These are phyloP conservation scores for Rhodamnia rubescens DNA, from an alignment of 345 rosid species.

Conservation along the genomic window DNA sequence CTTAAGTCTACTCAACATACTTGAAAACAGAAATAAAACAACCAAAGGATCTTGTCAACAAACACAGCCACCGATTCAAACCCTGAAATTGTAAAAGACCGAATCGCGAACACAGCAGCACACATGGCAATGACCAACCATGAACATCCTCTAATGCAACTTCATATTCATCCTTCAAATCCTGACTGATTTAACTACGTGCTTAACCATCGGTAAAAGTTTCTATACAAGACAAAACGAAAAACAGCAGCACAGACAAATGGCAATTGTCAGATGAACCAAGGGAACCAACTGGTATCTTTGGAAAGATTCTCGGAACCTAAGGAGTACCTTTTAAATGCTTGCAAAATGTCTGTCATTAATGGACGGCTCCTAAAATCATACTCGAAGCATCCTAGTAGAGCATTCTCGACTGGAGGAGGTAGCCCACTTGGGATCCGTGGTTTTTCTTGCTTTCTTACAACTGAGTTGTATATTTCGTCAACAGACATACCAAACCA, in stretches of 20 bases:
- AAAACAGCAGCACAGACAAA: not conserved
- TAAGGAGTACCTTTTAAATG: constrained; percentile 46
- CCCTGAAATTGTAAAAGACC: not conserved
- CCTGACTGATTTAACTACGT: not conserved
- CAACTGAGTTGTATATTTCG: constrained; percentile 62
- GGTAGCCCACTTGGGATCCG: constrained; percentile 66
- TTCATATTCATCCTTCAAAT: not conserved
- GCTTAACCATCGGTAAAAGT: not conserved
- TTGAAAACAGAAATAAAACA: not conserved
- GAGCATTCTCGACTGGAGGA: constrained; percentile 53
- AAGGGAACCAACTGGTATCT: not conserved
- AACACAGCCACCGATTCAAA: not conserved
- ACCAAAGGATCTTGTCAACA: not conserved
- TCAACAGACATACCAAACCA: constrained; percentile 60
- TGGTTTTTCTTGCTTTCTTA: constrained; percentile 63
- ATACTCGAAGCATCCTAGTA: constrained; percentile 78
- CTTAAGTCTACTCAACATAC: not conserved
- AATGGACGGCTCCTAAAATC: constrained; percentile 82
- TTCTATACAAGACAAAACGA: not conserved
- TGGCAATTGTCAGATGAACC: not conserved
- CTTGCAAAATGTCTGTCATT: constrained; percentile 62
- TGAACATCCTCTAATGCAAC: not conserved
- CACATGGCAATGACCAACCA: not conserved
- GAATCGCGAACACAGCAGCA: not conserved
- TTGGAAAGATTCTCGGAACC: not conserved